phyloP scores from a whole-genome alignment of 495 filamentous ascomycete genomes.

The Penicillium flavigenum region DNA sequence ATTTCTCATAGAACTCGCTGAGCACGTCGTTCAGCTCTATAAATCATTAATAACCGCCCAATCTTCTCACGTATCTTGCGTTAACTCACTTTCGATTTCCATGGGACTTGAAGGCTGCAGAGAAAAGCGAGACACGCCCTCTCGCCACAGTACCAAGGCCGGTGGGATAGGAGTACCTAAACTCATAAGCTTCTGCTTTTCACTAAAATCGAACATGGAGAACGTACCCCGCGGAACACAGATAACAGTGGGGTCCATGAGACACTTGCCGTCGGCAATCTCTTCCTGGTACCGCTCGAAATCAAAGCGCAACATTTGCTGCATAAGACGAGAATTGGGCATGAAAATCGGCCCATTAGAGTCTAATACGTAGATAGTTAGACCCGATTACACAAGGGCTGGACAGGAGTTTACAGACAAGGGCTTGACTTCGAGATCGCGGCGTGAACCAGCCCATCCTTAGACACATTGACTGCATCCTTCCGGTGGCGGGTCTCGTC shows the following conservation, averaged over 20 bases:
- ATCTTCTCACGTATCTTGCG: background rate
- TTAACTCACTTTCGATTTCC: conserved; percentile 8
- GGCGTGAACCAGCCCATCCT: conserved; percentile 10
- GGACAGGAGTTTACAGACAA: background rate
- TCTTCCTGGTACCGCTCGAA: conserved; percentile 10
- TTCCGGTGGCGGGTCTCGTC: conserved; percentile 11
- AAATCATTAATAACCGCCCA: background rate
- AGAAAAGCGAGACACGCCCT: conserved; percentile 9
- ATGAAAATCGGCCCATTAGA: conserved; percentile 13
- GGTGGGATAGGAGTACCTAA: conserved; percentile 8
- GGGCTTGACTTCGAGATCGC: conserved; percentile 9
- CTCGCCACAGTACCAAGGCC: conserved; percentile 7
- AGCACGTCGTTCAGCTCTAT: conserved; percentile 5
- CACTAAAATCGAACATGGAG: background rate
- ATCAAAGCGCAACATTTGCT: conserved; percentile 13
- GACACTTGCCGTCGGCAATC: background rate
- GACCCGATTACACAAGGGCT: background rate
- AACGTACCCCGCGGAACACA: conserved; percentile 6
- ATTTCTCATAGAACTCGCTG: conserved; percentile 11
- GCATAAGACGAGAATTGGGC: conserved; percentile 13
- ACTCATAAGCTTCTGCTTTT: background rate
- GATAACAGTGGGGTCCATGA: conserved; percentile 6
- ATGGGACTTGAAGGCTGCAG: conserved; percentile 7
- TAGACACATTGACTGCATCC: conserved; percentile 9
- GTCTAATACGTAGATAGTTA: conserved; percentile 4